Conservation (phyloP, 2,329 filamentous ascomycete species). For the Sordariomycetes sp. region DNA sequence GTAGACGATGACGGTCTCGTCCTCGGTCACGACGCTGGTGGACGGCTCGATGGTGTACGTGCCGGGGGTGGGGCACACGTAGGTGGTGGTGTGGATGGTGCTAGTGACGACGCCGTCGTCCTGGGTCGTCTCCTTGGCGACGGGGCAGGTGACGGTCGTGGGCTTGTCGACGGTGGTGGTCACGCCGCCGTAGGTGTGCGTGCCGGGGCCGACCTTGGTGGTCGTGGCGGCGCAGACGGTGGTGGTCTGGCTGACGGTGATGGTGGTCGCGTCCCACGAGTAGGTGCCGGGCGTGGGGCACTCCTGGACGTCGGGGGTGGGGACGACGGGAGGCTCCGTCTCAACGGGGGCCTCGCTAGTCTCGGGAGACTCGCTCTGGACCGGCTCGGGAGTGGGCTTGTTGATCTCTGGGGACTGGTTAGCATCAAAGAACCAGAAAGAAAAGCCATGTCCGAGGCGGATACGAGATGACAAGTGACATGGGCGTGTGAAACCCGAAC, state of each 20-base stretch:
- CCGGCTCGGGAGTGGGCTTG: background rate
- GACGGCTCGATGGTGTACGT: constrained; percentile 63
- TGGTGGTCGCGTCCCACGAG: constrained; percentile 61
- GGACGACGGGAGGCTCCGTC: constrained; percentile 27
- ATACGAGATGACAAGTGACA: background rate
- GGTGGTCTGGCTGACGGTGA: constrained; percentile 52
- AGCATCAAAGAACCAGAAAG: background rate
- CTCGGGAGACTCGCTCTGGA: too few species aligned
- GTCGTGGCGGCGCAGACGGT: constrained; percentile 52
- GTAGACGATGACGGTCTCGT: constrained; percentile 44
- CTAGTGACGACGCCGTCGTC: constrained; percentile 47
- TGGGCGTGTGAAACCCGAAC: background rate
- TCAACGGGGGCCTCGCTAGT: constrained; percentile 13
- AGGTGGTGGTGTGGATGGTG: constrained; percentile 56
- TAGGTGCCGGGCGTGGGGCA: constrained; percentile 59
- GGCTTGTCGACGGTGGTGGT: constrained; percentile 54
- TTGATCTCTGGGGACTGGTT: background rate
- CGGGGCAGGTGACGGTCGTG: constrained; percentile 58
- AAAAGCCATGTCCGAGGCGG: background rate
- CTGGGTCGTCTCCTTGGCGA: constrained; percentile 47
- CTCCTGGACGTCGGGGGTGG: constrained; percentile 36
- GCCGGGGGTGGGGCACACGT: constrained; percentile 59
- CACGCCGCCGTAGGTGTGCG: constrained; percentile 58
- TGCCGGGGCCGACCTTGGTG: constrained; percentile 48
- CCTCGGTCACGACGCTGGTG: constrained; percentile 40